Evolutionary conservation across 352 stramenopile species (phyloP).

Genomic region (Poterioochromonas sp.): DNA sequence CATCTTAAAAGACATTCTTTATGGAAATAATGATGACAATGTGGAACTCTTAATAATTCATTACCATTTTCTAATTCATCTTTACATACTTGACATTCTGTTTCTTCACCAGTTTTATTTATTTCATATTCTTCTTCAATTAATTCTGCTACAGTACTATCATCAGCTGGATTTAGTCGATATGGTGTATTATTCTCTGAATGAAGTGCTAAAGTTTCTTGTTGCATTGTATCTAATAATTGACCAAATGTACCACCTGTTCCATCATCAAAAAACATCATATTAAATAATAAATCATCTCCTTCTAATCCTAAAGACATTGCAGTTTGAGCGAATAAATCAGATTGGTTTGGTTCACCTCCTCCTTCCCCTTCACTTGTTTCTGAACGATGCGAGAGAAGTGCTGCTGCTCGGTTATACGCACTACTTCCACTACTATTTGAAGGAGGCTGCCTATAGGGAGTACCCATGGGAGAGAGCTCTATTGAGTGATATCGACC

Average conservation of each 20-base stretch:
- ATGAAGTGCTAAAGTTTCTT: conserved; percentile 29
- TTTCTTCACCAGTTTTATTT: conserved; percentile 19
- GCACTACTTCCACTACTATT: too few species aligned
- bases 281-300: conserved; percentile 33
- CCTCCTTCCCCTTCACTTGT: too few species aligned
- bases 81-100: conserved; percentile 28
- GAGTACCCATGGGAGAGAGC: too few species aligned
- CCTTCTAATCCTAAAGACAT: conserved; percentile 31
- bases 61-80: conserved; percentile 13
- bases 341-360: too few species aligned
- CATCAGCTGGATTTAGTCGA: conserved; percentile 18
- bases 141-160: background rate
- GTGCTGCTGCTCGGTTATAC: too few species aligned
- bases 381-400: too few species aligned
- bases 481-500: too few species aligned
- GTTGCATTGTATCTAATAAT: conserved; percentile 24
- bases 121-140: background rate
- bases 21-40: conserved; percentile 29
- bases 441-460: too few species aligned
- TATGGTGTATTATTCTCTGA: conserved; percentile 34
- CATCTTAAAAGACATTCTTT: conserved; percentile 21
- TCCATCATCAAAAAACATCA: conserved; percentile 33
- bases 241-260: background rate
- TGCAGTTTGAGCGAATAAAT: conserved; percentile 25
- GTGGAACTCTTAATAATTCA: background rate